These are phyloP conservation scores for Rhododendron henanense DNA, from an alignment of 148 eudicot species.

Conservation along the genomic window DNA sequence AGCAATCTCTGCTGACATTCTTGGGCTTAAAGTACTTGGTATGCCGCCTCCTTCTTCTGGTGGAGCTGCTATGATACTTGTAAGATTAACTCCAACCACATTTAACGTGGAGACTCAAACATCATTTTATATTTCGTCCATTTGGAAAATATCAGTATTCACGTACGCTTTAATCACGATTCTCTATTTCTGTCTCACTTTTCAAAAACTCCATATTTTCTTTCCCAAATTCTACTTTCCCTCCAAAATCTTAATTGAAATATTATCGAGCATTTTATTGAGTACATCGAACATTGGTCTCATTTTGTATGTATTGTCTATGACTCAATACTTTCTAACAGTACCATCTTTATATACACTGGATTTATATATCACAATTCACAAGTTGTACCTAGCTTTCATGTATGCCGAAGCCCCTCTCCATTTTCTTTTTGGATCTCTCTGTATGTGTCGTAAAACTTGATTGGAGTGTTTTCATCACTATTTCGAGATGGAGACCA, in stretches of 20 bases:
- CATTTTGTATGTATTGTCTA: neutral
- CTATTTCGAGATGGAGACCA: neutral
- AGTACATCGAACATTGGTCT: neutral
- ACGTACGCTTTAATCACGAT: neutral
- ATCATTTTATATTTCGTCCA: neutral
- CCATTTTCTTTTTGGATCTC: neutral
- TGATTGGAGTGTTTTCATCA: neutral
- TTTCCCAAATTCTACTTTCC: neutral
- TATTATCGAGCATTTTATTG: neutral
- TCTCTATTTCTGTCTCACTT: neutral
- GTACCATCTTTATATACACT: neutral
- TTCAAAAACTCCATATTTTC: neutral
- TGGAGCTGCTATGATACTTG: constrained; percentile 30
- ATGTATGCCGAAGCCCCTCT: neutral
- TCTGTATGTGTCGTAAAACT: neutral
- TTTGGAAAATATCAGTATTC: neutral
- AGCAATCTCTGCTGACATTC: constrained; percentile 25
- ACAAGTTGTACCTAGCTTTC: neutral
- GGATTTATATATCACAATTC: neutral
- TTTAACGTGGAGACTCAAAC: neutral
- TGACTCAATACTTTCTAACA: neutral
- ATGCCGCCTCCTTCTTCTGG: constrained; percentile 52
- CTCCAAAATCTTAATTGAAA: neutral
- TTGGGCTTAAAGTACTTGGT: constrained; percentile 31
- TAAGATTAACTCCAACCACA: constrained; percentile 8